phyloP scores from a whole-genome alignment of 768 basidiomycete genomes.

The Basidioascus undulatus region DNA sequence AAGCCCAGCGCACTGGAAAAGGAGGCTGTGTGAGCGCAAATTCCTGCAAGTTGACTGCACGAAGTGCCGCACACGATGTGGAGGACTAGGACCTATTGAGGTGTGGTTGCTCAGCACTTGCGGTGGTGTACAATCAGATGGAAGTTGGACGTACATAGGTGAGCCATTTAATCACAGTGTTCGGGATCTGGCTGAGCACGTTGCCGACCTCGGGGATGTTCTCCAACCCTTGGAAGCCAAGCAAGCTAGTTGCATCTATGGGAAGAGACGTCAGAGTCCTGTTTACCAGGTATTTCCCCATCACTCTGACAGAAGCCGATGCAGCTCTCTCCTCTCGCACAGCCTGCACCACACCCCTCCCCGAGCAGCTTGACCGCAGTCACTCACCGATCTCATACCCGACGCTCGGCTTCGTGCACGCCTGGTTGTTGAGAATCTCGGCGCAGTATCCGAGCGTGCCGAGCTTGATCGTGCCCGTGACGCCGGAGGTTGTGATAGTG shows the following conservation, averaged over 20 bases:
- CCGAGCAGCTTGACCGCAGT: too few species aligned
- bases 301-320: too few species aligned
- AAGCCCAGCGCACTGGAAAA: constrained; percentile 8
- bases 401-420: constrained; percentile 12
- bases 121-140: not conserved
- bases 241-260: too few species aligned
- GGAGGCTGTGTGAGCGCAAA: too few species aligned
- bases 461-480: constrained; percentile 8
- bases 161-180: constrained; percentile 16
- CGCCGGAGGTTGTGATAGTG: not conserved
- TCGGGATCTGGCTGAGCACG: constrained; percentile 17
- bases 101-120: too few species aligned
- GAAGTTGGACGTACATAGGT: too few species aligned
- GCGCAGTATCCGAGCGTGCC: constrained; percentile 17
- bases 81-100: constrained; percentile 12
- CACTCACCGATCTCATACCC: constrained; percentile 20
- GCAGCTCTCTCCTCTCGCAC: too few species aligned
- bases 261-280: too few species aligned
- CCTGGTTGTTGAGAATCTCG: not conserved
- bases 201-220: too few species aligned
- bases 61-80: constrained; percentile 14
- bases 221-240: constrained; percentile 9
- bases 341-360: too few species aligned
- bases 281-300: too few species aligned
- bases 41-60: not conserved